Percentiles rank a stretch among this genome's conserved stretches.
Conservation (phyloP, 805 yeast genomes). For the Suhomyces vadensis region DNA sequence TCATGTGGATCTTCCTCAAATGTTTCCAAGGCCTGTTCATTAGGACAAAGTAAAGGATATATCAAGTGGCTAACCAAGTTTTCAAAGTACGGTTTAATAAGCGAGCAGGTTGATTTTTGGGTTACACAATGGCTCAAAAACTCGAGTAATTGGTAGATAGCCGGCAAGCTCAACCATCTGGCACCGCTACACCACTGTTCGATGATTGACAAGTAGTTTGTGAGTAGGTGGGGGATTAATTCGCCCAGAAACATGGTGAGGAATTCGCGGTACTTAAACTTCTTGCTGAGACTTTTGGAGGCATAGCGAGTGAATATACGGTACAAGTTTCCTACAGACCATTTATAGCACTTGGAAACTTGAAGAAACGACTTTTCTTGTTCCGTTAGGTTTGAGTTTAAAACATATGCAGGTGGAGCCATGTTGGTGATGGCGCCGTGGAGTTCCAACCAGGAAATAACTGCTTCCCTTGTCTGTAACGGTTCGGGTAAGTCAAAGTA, state of each 20-base stretch:
- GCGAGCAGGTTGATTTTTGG: slow-evolving; percentile 59
- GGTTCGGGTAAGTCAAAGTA: slow-evolving; percentile 69
- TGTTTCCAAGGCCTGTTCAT: slow-evolving; percentile 63
- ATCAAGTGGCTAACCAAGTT: slow-evolving; percentile 69
- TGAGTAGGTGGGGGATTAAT: slow-evolving; percentile 73
- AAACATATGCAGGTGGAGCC: slow-evolving; percentile 54
- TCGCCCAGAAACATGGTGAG: slow-evolving; percentile 51
- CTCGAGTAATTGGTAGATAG: slow-evolving; percentile 59
- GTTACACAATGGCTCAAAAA: slow-evolving; percentile 58
- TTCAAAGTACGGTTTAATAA: slow-evolving; percentile 64
- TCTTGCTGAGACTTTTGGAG: slow-evolving; percentile 45
- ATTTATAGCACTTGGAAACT: slow-evolving; percentile 66
- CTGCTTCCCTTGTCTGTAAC: slow-evolving; percentile 51
- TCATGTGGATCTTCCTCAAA: slow-evolving; percentile 89
- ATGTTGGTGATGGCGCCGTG: slow-evolving; percentile 67
- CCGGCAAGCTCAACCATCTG: slow-evolving; percentile 69
- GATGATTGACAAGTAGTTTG: slow-evolving; percentile 62
- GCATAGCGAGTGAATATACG: slow-evolving; percentile 75
- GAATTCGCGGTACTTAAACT: slow-evolving; percentile 62
- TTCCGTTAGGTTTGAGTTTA: slow-evolving; percentile 53
- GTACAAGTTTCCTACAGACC: slow-evolving; percentile 80
- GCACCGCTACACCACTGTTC: slow-evolving; percentile 68
- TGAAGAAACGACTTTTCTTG: slow-evolving; percentile 60
- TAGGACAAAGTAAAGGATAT: slow-evolving; percentile 73
- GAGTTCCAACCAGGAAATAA: slow-evolving; percentile 70